Evolutionary conservation across 1,284 basidiomycete species (phyloP).

Genomic region (Cryptococcus maquisensis): DNA sequence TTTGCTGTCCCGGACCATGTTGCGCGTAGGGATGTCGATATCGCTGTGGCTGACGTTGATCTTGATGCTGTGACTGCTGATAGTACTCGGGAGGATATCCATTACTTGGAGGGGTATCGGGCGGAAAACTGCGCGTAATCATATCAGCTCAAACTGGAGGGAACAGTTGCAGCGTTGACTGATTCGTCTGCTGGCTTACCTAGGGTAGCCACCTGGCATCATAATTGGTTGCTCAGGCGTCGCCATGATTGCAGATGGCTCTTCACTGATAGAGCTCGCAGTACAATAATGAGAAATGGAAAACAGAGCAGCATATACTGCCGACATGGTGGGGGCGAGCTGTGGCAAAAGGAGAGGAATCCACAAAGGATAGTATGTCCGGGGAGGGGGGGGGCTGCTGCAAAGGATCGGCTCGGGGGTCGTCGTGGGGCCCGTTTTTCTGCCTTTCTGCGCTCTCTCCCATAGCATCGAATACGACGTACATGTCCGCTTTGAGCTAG

Average conservation of each 20-base stretch:
- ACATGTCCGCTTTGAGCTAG: no score
- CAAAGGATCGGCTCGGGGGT: no score
- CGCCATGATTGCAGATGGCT: no score
- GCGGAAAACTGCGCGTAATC: neutral
- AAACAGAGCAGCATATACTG: no score
- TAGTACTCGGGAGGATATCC: neutral
- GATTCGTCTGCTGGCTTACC: neutral
- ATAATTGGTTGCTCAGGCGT: neutral
- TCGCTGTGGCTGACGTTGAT: neutral
- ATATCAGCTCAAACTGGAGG: neutral
- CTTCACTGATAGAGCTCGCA: no score
- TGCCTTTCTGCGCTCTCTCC: no score
- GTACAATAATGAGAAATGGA: no score
- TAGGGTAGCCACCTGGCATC: conserved; percentile 2
- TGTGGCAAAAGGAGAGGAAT: neutral
- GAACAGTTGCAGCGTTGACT: neutral
- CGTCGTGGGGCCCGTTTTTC: no score
- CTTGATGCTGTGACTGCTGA: no score
- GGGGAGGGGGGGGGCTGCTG: no score
- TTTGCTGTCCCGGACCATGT: neutral
- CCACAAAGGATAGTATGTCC: neutral
- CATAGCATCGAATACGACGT: no score
- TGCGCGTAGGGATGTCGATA: neutral
- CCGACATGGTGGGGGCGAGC: neutral
- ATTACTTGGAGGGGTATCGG: neutral